Conservation (phyloP, 2,329 filamentous ascomycete species). For the Grosmannia clavigera region DNA sequence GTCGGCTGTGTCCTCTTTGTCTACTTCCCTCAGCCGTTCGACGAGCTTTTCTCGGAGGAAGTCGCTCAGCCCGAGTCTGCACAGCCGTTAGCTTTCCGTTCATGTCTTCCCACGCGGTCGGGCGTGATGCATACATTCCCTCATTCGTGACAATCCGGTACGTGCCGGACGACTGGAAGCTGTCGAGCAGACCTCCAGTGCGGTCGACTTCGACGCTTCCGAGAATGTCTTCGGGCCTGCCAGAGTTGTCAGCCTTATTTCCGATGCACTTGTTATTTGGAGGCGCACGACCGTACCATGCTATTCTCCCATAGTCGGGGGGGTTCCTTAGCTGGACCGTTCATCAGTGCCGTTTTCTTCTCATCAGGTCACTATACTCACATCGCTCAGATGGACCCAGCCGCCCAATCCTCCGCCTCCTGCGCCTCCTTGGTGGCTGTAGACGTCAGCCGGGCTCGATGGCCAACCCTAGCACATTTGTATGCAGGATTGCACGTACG, state of each 20-base stretch:
- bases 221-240: slow-evolving; percentile 52
- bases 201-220: slow-evolving; percentile 54
- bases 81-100: not conserved
- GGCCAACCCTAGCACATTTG: not conserved
- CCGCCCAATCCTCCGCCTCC: slow-evolving; percentile 48
- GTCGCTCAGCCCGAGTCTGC: slow-evolving; percentile 39
- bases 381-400: slow-evolving; percentile 53
- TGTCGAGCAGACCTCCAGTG: slow-evolving; percentile 23
- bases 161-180: slow-evolving; percentile 14
- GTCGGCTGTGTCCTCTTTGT: slow-evolving; percentile 21
- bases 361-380: slow-evolving; percentile 5
- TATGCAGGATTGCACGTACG: slow-evolving; percentile 2
- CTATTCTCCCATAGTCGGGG: slow-evolving; percentile 54
- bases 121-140: slow-evolving; percentile 45
- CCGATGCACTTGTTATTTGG: not conserved
- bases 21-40: slow-evolving; percentile 39
- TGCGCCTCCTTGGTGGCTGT: slow-evolving; percentile 40
- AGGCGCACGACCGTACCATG: slow-evolving; percentile 26
- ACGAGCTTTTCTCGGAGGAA: slow-evolving; percentile 42
- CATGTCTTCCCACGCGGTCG: not conserved
- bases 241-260: not conserved
- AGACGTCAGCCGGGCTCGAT: not conserved
- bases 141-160: slow-evolving; percentile 53
- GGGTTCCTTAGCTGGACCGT: slow-evolving; percentile 36
- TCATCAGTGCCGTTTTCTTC: not conserved